Base-by-base conservation (phyloP, 1,284 basidiomycete species). In the Vanrija sp. region DNA sequence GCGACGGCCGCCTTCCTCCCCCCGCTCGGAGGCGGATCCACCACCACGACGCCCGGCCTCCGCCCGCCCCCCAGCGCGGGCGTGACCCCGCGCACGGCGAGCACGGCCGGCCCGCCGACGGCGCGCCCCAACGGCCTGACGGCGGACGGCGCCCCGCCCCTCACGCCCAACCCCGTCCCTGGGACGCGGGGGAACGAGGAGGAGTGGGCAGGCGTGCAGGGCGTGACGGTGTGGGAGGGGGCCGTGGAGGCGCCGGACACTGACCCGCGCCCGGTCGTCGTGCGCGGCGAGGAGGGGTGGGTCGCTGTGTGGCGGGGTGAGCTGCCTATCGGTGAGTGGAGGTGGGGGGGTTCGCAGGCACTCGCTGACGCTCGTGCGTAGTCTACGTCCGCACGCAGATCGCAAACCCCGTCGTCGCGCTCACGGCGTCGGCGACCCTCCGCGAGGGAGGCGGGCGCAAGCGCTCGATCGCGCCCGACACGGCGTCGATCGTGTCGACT, bases 1-100 rank as follows among this genome's bases (percentile, higher is more conserved):
- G 80, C 89, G 41, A 88, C 90, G 43, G 86, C 88, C 0, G 84
- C 84, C 1, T 92, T 91, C 69, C 87, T 92, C 36, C 84, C 88
- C 2, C 79, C 78, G 53, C 74, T 75, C 18, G 35, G 20, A 19
- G 64, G 72, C 24, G 50, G 62, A 70, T 7, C 63, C 76, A 22
- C 37, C 14, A 15, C 36, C 20, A 22, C 16, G 23, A 37, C 46
- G 18, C 18, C 23, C 44, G 18, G 39, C 23, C 24, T 8, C 31
- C 31, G 16, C 18, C 25, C 15, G 25, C 47, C 24, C 3, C 36
- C n/a, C 50, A 46, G 15, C 25, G 45, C 25, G n/a, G 31, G 37
- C 39, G 19, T 24, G 10, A 35, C 41, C 6, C 35, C 42, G 42
- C 42, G 22, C 23, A 44, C 43, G 5, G 31, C 31, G 12, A 14